Evolutionary conservation across 352 stramenopile species (phyloP).

Genomic region (Pythium phragmitis): DNA sequence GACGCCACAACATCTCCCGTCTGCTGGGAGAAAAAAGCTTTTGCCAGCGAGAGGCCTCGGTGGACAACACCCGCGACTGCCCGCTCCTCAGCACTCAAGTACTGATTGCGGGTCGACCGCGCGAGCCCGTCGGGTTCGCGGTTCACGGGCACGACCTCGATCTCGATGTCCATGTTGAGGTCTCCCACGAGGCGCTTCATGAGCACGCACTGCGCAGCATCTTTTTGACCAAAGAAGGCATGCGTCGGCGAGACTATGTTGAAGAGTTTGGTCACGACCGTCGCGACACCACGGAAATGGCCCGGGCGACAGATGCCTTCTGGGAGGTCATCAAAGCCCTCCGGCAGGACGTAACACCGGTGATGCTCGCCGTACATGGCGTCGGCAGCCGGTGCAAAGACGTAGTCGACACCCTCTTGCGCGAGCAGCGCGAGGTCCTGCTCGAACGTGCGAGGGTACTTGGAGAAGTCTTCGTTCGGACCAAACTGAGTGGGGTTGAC

Average conservation of each 20-base stretch:
- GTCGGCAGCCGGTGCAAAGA: slow-evolving; percentile 82
- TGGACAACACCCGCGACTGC: slow-evolving; percentile 89
- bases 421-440: slow-evolving; percentile 87
- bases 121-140: slow-evolving; percentile 96
- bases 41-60: slow-evolving; percentile 56
- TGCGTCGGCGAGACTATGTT: slow-evolving; percentile 97
- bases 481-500: slow-evolving; percentile 99
- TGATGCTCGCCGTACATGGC: slow-evolving; percentile 89
- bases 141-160: slow-evolving; percentile 91
- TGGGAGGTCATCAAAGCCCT: slow-evolving; percentile 93
- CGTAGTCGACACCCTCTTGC: slow-evolving; percentile 87
- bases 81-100: slow-evolving; percentile 91
- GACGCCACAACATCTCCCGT: slow-evolving; percentile 32
- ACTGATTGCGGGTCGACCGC: slow-evolving; percentile 98
- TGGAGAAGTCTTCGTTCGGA: slow-evolving; percentile 97
- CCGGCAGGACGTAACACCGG: slow-evolving; percentile 90
- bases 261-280: slow-evolving; percentile 98
- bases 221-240: slow-evolving; percentile 99
- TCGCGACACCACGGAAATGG: slow-evolving; percentile 98
- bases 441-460: slow-evolving; percentile 97
- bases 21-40: slow-evolving; percentile 38
- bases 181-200: slow-evolving; percentile 96
- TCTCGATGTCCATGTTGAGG: slow-evolving; percentile 94
- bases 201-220: slow-evolving; percentile 96
- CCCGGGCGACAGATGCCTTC: slow-evolving; percentile 93